Conservation (phyloP, 108 stramenopile genomes). For the Parmales sp. region DNA sequence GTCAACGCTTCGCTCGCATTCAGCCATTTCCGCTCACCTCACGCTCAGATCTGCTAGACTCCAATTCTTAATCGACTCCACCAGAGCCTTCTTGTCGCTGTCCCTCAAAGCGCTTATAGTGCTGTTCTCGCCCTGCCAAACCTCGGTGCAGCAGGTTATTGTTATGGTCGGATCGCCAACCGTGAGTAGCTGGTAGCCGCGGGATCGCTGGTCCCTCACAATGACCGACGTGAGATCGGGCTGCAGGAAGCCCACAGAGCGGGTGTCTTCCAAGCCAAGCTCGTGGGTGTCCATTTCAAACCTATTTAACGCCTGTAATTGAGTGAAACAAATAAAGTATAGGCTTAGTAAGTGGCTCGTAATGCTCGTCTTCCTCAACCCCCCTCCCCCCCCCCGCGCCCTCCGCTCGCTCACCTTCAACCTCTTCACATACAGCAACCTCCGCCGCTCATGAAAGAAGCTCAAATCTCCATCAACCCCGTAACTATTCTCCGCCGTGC, state of each 20-base stretch:
- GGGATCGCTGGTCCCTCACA: slow-evolving; percentile 57
- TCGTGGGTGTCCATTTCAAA: slow-evolving; percentile 49
- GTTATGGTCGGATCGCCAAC: slow-evolving; percentile 71
- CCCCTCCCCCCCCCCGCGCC: too few relatives aligned
- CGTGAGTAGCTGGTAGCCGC: slow-evolving; percentile 63
- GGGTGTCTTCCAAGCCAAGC: slow-evolving; percentile 62
- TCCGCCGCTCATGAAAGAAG: slow-evolving; percentile 41
- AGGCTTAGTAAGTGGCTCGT: too few relatives aligned
- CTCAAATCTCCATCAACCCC: slow-evolving; percentile 49
- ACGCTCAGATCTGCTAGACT: slow-evolving; percentile 58
- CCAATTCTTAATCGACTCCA: slow-evolving; percentile 73
- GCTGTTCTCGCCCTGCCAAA: slow-evolving; percentile 54
- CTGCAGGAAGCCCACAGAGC: slow-evolving; percentile 45
- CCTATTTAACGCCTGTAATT: too few relatives aligned
- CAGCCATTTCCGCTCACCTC: too few relatives aligned
- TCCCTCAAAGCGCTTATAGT: slow-evolving; percentile 58
- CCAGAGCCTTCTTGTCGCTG: slow-evolving; percentile 50
- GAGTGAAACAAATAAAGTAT: too few relatives aligned
- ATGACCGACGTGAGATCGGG: slow-evolving; percentile 62
- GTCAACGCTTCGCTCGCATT: too few relatives aligned
- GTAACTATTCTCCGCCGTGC: slow-evolving; percentile 29
- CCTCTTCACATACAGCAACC: slow-evolving; percentile 48
- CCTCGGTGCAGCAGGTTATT: slow-evolving; percentile 50
- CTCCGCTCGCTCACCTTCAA: slow-evolving; percentile 45
- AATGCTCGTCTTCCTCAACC: too few relatives aligned